Conservation (phyloP, 345 rosid species). For the Syzygium grande region DNA sequence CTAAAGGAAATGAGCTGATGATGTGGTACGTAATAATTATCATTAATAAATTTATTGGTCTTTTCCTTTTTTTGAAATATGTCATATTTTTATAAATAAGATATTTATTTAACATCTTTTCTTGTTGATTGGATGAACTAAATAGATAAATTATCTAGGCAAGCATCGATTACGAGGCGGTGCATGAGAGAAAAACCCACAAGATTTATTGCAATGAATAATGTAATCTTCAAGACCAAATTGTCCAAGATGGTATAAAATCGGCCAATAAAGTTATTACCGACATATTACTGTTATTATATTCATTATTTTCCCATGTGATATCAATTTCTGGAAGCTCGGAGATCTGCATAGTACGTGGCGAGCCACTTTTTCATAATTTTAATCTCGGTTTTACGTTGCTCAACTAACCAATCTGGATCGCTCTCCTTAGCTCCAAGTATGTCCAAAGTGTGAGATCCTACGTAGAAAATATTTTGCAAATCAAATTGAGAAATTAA, state of each 20-base stretch:
- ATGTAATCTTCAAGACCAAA: background rate
- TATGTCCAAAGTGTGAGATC: slow-evolving; percentile 29
- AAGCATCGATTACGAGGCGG: background rate
- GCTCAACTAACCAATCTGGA: slow-evolving; percentile 22
- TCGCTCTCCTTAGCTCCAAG: slow-evolving; percentile 3
- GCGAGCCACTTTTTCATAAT: slow-evolving; percentile 15
- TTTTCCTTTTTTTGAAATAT: background rate
- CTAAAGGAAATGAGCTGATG: background rate
- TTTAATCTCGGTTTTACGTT: slow-evolving; percentile 13
- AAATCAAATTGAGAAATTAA: background rate
- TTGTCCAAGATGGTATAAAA: background rate
- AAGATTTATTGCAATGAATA: background rate
- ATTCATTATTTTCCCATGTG: background rate
- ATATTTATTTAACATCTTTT: background rate
- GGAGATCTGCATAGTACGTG: slow-evolving; percentile 13
- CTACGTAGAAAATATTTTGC: slow-evolving; percentile 2
- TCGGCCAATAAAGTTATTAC: no score
- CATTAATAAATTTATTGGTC: background rate
- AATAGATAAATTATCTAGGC: background rate
- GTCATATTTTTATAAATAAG: background rate
- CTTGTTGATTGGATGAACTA: background rate
- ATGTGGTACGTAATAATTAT: background rate
- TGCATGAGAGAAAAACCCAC: background rate
- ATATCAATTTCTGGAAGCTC: background rate
- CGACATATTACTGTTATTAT: background rate